phyloP scores from a whole-genome alignment of 2,329 filamentous ascomycete genomes.

The Orbilia ellipsospora region DNA sequence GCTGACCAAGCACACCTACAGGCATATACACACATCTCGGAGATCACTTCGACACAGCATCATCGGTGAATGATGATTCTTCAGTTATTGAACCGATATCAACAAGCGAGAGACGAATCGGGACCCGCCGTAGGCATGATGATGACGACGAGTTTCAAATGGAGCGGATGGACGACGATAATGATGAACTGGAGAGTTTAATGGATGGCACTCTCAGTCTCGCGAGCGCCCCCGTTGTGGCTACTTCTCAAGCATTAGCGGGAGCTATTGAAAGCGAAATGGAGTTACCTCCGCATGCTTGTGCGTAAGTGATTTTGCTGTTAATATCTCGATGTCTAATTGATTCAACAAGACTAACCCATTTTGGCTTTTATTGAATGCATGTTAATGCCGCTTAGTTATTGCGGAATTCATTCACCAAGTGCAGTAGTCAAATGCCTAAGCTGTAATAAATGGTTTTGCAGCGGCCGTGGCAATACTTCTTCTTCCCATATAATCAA shows the following conservation, averaged over 20 bases:
- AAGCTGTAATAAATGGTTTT: slow-evolving; percentile 98
- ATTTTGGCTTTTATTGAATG: no score
- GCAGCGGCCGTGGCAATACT: slow-evolving; percentile 94
- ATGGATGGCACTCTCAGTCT: slow-evolving; percentile 70
- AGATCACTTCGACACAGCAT: slow-evolving; percentile 51
- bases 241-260: slow-evolving; percentile 67
- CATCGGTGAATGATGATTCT: slow-evolving; percentile 70
- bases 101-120: slow-evolving; percentile 59
- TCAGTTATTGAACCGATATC: slow-evolving; percentile 66
- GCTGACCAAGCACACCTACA: slow-evolving; percentile 54
- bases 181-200: slow-evolving; percentile 59
- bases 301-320: slow-evolving; percentile 75
- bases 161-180: slow-evolving; percentile 75
- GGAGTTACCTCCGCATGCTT: slow-evolving; percentile 91
- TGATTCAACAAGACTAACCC: background rate
- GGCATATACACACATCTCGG: slow-evolving; percentile 59
- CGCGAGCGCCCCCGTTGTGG: slow-evolving; percentile 81
- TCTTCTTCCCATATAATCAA: slow-evolving; percentile 98
- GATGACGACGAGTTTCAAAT: slow-evolving; percentile 88
- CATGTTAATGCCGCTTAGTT: slow-evolving; percentile 67
- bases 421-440: slow-evolving; percentile 96
- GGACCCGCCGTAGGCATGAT: slow-evolving; percentile 75
- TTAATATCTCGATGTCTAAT: no score
- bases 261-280: slow-evolving; percentile 71
- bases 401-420: slow-evolving; percentile 96